phyloP scores from a whole-genome alignment of 2,329 filamentous ascomycete species.

The Penicillium rolfsii region DNA sequence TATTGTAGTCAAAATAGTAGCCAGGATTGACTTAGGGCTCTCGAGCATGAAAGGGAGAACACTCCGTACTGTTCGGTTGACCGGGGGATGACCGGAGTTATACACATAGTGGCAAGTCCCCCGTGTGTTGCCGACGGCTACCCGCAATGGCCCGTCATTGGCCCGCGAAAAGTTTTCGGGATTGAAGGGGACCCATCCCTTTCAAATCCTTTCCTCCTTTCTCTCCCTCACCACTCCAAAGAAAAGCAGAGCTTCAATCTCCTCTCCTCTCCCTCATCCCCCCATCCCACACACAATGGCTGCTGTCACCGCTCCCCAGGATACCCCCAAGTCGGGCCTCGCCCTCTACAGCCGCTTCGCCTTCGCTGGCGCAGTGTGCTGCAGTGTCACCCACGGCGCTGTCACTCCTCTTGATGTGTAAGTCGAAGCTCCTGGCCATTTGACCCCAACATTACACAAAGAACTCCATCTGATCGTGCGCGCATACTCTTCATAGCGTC shows the following conservation, averaged over 20 bases:
- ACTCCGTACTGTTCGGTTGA: neutral
- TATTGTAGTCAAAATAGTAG: neutral
- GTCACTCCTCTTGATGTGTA: slow-evolving; percentile 99
- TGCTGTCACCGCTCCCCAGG: slow-evolving; percentile 49
- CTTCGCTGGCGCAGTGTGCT: slow-evolving; percentile 96
- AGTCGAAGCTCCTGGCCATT: slow-evolving; percentile 50
- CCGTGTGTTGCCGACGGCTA: slow-evolving; percentile 19
- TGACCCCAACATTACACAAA: neutral
- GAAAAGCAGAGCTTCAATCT: neutral
- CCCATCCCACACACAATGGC: slow-evolving; percentile 42
- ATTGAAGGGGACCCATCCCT: slow-evolving; percentile 31
- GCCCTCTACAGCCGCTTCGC: slow-evolving; percentile 79
- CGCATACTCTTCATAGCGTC: slow-evolving; percentile 62
- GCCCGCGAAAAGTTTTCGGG: slow-evolving; percentile 41
- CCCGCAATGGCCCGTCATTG: slow-evolving; percentile 26
- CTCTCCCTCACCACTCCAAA: slow-evolving; percentile 15
- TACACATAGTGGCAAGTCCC: slow-evolving; percentile 5
- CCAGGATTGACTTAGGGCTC: neutral
- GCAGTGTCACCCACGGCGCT: slow-evolving; percentile 94
- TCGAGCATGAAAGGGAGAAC: neutral
- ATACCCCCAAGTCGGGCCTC: slow-evolving; percentile 55
- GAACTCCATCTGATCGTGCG: slow-evolving; percentile 12
- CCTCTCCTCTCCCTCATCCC: slow-evolving; percentile 13
- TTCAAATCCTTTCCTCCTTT: slow-evolving; percentile 31
- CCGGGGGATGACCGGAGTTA: slow-evolving; percentile 8